Evolutionary conservation across 805 yeast genomes (phyloP).

Genomic region (Saccharomycopsis sp.): DNA sequence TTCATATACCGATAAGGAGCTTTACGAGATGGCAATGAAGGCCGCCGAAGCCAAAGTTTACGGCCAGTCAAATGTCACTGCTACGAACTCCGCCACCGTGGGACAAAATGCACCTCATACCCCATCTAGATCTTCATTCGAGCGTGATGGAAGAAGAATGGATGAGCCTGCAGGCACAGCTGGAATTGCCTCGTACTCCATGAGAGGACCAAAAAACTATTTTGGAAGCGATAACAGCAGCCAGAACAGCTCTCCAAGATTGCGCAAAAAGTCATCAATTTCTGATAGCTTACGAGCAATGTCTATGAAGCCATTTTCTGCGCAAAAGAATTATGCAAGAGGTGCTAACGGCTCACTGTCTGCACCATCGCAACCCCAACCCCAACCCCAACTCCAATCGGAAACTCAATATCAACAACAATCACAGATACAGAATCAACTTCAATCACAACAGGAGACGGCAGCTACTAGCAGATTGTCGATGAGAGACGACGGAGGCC

Average conservation of each 20-base stretch:
- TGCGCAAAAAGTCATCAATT: constrained; percentile 5
- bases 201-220: too few species aligned
- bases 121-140: constrained; percentile 8
- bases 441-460: neutral
- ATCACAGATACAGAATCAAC: neutral
- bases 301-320: constrained; percentile 6
- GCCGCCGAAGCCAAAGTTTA: constrained; percentile 16
- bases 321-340: neutral
- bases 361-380: neutral
- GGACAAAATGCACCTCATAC: too few species aligned
- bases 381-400: too few species aligned
- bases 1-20: constrained; percentile 9
- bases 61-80: too few species aligned
- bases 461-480: neutral
- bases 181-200: too few species aligned
- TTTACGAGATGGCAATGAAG: constrained; percentile 16
- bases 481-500: neutral
- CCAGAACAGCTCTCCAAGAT: constrained; percentile 4
- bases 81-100: too few species aligned
- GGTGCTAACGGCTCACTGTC: constrained; percentile 3
- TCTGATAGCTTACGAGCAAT: constrained; percentile 5
- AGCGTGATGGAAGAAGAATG: constrained; percentile 3
- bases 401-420: neutral
- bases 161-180: too few species aligned
- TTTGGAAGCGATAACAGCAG: too few species aligned